Evolutionary conservation across 23 red algal species (phyloP).

Genomic region (Cyanidiococcus yangmingshanensis): DNA sequence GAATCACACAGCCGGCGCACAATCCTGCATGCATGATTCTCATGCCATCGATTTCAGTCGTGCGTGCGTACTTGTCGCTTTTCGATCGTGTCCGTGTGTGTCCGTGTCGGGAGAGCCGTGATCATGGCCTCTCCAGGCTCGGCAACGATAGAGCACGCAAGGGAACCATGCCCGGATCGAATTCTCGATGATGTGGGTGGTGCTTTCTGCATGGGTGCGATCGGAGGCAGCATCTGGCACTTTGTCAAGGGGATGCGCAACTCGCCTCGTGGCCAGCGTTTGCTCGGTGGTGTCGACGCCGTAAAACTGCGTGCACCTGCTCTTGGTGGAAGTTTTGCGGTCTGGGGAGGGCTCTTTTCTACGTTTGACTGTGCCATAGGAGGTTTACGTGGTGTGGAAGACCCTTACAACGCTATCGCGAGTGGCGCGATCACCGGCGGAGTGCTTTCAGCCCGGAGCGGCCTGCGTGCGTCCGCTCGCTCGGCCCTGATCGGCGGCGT

Average conservation of each 20-base stretch:
- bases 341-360: conserved; percentile 99
- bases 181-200: conserved; percentile 97
- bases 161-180: conserved; percentile 96
- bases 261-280: conserved; percentile 69
- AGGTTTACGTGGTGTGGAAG: conserved; percentile 75
- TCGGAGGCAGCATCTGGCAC: conserved; percentile 94
- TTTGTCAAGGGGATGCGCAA: conserved; percentile 78
- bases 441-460: conserved; percentile 59
- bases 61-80: no score
- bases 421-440: conserved; percentile 88
- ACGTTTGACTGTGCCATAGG: conserved; percentile 88
- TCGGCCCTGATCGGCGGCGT: conserved; percentile 71
- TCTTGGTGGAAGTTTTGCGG: conserved; percentile 91
- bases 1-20: no score
- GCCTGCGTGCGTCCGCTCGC: conserved; percentile 45
- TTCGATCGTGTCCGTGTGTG: no score
- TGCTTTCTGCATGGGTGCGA: conserved; percentile 90
- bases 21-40: no score
- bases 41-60: no score
- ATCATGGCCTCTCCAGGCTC: not conserved
- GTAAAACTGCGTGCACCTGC: conserved; percentile 81
- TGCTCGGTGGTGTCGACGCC: conserved; percentile 78
- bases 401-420: conserved; percentile 86
- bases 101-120: no score
- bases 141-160: conserved; percentile 57